Percentiles rank a stretch among this genome's conserved stretches.
These are phyloP conservation scores for Phytophthora ramorum DNA, from an alignment of 352 stramenopile species.

Conservation along the genomic window DNA sequence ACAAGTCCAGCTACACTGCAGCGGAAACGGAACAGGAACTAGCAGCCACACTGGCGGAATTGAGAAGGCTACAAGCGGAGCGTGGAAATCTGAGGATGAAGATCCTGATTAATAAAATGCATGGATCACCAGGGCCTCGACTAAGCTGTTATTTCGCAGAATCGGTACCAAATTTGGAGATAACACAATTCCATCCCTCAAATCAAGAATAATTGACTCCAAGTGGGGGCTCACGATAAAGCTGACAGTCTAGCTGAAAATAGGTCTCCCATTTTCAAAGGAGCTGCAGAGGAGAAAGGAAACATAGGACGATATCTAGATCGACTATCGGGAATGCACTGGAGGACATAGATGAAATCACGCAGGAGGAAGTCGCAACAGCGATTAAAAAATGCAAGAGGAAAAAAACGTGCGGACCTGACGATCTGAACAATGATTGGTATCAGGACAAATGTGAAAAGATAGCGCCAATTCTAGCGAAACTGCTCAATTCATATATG, in stretches of 20 bases:
- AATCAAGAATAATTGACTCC: not conserved
- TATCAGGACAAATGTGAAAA: not conserved
- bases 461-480: not conserved
- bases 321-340: not conserved
- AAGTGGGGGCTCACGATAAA: not conserved
- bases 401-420: conserved; percentile 1
- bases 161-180: conserved; percentile 7
- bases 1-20: not conserved
- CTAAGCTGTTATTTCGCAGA: not conserved
- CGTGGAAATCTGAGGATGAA: not conserved
- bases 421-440: conserved; percentile 1
- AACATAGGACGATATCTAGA: not conserved
- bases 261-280: not conserved
- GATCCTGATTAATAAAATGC: not conserved
- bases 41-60: not conserved
- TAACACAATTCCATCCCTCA: not conserved
- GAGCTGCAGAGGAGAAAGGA: not conserved
- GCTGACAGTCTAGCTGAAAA: conserved; percentile 1
- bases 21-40: not conserved
- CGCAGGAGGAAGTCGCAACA: not conserved
- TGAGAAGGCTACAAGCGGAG: not conserved
- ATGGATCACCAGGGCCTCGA: conserved; percentile 2
- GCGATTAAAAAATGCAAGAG: conserved; percentile 4
- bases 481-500: conserved; percentile 1
- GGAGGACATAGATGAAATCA: not conserved